Evolutionary conservation across 1,139 yeast species (phyloP).

Genomic region (Spathaspora sp.): DNA sequence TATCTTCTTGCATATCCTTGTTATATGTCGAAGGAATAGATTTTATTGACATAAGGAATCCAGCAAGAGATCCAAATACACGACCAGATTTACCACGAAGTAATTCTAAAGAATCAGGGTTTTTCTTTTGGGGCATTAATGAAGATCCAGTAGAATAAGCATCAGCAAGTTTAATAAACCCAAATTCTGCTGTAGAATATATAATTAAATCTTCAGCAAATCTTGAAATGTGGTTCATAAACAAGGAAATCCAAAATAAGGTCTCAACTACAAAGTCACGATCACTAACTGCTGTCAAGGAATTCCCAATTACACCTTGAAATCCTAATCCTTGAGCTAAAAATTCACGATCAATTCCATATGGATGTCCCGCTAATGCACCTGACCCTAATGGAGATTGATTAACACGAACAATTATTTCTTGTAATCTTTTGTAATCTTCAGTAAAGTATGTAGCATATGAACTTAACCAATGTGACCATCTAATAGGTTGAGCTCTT

Average conservation of each 20-base stretch:
- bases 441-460: constrained; percentile 93
- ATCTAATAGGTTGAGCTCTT: constrained; percentile 98
- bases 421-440: constrained; percentile 81
- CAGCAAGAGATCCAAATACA: constrained; percentile 91
- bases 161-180: constrained; percentile 88
- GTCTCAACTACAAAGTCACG: constrained; percentile 97
- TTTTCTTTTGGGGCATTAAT: constrained; percentile 98
- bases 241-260: constrained; percentile 95
- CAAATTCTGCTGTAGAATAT: constrained; percentile 96
- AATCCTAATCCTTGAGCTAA: constrained; percentile 80
- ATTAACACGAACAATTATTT: constrained; percentile 80
- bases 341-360: constrained; percentile 92
- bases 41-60: constrained; percentile 93
- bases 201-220: constrained; percentile 93
- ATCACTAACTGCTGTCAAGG: constrained; percentile 92
- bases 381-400: constrained; percentile 94
- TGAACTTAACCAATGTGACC: constrained; percentile 96
- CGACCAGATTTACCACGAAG: constrained; percentile 97
- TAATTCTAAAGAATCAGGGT: constrained; percentile 93
- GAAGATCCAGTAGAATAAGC: constrained; percentile 99
- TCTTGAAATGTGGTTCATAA: constrained; percentile 93
- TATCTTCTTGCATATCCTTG: constrained; percentile 98
- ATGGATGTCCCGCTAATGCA: constrained; percentile 98
- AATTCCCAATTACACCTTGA: constrained; percentile 85
- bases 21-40: constrained; percentile 96